Evolutionary conservation across 2,329 filamentous ascomycete genomes (phyloP), one percentile per base, ranked within the genome.

Genomic region (Aspergillus aculeatinus): DNA sequence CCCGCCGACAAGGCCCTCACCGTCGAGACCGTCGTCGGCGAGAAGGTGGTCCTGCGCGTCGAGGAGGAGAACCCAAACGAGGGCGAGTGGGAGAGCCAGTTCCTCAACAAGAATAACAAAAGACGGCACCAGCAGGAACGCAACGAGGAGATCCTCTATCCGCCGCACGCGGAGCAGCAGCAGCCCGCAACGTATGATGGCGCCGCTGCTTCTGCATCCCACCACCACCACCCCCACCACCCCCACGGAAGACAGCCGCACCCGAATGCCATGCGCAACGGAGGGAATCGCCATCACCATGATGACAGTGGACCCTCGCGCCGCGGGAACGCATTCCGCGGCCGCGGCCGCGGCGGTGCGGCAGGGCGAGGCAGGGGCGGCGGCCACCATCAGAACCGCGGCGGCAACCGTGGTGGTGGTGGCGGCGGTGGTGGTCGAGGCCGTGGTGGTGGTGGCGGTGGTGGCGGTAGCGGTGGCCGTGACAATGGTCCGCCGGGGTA

Each of bases 21-120:
- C 5, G 92, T 98, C 68, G 91, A 96, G 63, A 92, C 90, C 0
- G 87, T 86, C 0, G 91, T 98, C 1, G 90, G 90, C 19, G 93
- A 98, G 77, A 96, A 96, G 78, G 86, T 91, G 16, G 82, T 95
- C 64, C 77, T 98, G 55, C 85, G 90, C 1, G 88, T 98, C 51
- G 92, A 96, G 73, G 82, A 87, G 55, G 90, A 94, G 79, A 74
- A 87, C 54, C 77, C 80, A 2, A 75, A 78, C 25, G 87, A 89
- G 68, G 85, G 85, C 63, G 83, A 86, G 63, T 87, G 86, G 69
- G 86, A 90, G 67, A 85, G 82, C 68, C 77, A 85, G 19, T 86
- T 86, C 64, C 80, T 83, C 33, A 87, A 84, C 69, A 89, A 83
- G 70, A 76, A 79, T 39, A 77, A 82, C 59, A 89, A 88, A 76